Conservation (phyloP, 768 basidiomycete genomes). For the Tephrocybe sp. region DNA sequence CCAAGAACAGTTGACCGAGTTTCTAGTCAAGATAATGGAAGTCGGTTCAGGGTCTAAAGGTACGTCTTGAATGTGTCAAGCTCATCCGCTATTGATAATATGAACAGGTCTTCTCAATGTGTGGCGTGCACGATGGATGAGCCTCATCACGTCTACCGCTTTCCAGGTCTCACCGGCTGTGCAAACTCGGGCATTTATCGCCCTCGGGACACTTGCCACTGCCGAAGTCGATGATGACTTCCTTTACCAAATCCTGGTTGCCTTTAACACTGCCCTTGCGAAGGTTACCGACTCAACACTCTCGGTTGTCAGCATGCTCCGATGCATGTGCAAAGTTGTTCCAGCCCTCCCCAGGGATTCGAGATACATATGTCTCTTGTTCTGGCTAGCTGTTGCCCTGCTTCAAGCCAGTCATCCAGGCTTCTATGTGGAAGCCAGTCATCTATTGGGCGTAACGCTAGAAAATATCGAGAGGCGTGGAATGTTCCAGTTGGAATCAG, state of each 20-base stretch:
- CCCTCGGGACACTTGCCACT: constrained; percentile 78
- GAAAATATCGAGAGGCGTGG: constrained; percentile 64
- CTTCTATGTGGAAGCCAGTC: constrained; percentile 68
- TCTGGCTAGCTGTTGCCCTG: constrained; percentile 88
- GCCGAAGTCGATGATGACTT: constrained; percentile 91
- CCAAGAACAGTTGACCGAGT: constrained; percentile 62
- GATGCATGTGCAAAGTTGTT: constrained; percentile 78
- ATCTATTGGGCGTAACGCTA: constrained; percentile 64
- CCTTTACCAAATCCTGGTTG: constrained; percentile 90
- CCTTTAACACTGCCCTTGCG: constrained; percentile 70
- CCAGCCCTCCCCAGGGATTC: constrained; percentile 69
- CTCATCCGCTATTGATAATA: neutral
- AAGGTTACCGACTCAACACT: constrained; percentile 67
- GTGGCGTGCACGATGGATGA: constrained; percentile 95
- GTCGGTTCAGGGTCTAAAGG: constrained; percentile 69
- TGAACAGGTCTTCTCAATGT: constrained; percentile 71
- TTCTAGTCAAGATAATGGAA: constrained; percentile 65
- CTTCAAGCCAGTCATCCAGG: constrained; percentile 75
- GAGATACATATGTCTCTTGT: constrained; percentile 70
- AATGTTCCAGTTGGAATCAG: constrained; percentile 52
- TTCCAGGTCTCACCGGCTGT: constrained; percentile 88
- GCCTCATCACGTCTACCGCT: constrained; percentile 81
- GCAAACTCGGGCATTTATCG: constrained; percentile 86
- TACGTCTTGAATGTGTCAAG: constrained; percentile 30
- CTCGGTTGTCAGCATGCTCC: constrained; percentile 84